These are phyloP conservation scores for Taphrina pruni DNA, from an alignment of 1,139 yeast genomes.

Conservation along the genomic window DNA sequence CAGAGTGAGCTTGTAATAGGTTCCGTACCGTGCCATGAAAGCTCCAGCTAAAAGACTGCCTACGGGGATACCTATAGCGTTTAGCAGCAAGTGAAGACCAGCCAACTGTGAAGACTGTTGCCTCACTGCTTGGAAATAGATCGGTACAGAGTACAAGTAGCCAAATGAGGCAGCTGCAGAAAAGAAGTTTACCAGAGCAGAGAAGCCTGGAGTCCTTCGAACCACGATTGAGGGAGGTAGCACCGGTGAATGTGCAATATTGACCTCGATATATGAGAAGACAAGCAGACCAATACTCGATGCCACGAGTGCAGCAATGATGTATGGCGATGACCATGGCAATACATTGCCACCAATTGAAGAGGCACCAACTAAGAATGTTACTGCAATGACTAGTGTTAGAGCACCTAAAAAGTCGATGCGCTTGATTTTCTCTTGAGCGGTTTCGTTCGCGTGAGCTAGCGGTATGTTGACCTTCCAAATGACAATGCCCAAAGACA, in stretches of 20 bases:
- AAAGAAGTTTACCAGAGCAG: slow-evolving; percentile 61
- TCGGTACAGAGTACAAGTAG: slow-evolving; percentile 63
- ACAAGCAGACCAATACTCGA: slow-evolving; percentile 52
- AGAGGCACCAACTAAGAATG: slow-evolving; percentile 65
- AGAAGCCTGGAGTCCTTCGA: slow-evolving; percentile 40
- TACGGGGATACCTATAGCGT: slow-evolving; percentile 46
- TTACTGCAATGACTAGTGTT: slow-evolving; percentile 62
- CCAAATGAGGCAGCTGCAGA: slow-evolving; percentile 64
- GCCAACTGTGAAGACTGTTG: slow-evolving; percentile 45
- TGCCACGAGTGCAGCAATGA: slow-evolving; percentile 50
- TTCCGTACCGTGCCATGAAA: slow-evolving; percentile 62
- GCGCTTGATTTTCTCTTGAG: slow-evolving; percentile 49
- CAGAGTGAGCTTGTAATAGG: slow-evolving; percentile 53
- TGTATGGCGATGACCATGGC: slow-evolving; percentile 53
- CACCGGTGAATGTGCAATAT: slow-evolving; percentile 69
- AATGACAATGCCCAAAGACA: slow-evolving; percentile 52
- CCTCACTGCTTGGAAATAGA: slow-evolving; percentile 46
- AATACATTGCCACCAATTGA: slow-evolving; percentile 68
- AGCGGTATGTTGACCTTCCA: slow-evolving; percentile 43
- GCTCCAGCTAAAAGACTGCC: slow-evolving; percentile 47
- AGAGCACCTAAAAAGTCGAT: slow-evolving; percentile 78
- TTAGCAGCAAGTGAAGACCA: slow-evolving; percentile 47
- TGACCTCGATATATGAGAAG: slow-evolving; percentile 59
- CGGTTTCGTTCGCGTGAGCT: slow-evolving; percentile 28
- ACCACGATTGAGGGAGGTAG: slow-evolving; percentile 45